Conservation (phyloP, 257 asterid genomes). For the Forsythia suspensa region DNA sequence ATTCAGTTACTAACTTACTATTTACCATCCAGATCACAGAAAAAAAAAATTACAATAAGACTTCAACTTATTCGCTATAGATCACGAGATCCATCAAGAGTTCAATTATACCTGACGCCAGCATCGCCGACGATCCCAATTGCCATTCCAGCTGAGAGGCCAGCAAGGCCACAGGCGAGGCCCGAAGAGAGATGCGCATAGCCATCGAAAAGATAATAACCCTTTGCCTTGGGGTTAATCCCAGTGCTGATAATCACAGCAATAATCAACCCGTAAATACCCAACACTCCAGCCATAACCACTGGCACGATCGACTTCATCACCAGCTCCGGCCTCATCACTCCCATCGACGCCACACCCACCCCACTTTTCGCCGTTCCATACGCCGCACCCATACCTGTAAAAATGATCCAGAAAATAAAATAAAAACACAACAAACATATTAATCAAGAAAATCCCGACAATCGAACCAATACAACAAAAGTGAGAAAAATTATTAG, state of each 20-base stretch:
- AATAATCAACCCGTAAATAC: conserved; percentile 76
- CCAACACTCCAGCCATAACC: conserved; percentile 92
- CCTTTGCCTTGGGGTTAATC: conserved; percentile 77
- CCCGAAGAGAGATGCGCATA: conserved; percentile 88
- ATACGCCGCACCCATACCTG: conserved; percentile 88
- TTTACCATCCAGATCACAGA: background rate
- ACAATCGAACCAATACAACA: background rate
- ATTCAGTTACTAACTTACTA: background rate
- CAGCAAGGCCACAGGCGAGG: conserved; percentile 79
- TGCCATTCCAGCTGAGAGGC: conserved; percentile 88
- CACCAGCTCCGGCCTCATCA: conserved; percentile 85
- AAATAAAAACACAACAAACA: background rate
- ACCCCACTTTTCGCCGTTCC: conserved; percentile 91
- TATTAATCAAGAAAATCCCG: background rate
- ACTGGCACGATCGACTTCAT: conserved; percentile 88
- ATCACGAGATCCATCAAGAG: background rate
- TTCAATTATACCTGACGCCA: conserved; percentile 65
- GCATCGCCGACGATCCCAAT: conserved; percentile 90
- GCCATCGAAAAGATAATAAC: conserved; percentile 80
- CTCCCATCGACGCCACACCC: conserved; percentile 91
- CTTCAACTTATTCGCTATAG: background rate
- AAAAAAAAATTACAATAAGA: background rate
- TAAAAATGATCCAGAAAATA: background rate
- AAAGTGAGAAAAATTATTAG: background rate
- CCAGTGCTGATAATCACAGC: conserved; percentile 89